Evolutionary conservation across 1,139 yeast species (phyloP).

Genomic region (Suhomyces panamericanus): DNA sequence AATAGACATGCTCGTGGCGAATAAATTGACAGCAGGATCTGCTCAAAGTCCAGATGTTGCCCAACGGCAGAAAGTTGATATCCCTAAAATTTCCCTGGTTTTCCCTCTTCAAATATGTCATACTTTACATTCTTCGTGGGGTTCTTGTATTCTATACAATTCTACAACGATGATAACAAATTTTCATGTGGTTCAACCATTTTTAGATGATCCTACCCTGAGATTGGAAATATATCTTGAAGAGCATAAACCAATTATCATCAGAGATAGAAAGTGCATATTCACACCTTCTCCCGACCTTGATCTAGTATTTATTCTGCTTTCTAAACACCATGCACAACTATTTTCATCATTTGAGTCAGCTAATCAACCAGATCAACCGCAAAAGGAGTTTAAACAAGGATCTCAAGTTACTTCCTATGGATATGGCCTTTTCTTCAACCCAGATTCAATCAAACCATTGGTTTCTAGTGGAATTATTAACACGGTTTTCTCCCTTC

Average conservation of each 20-base stretch:
- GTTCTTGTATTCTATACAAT: constrained; percentile 34
- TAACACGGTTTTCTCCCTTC: constrained; percentile 25
- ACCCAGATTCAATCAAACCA: constrained; percentile 30
- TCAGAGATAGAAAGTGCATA: constrained; percentile 11
- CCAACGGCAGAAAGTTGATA: neutral
- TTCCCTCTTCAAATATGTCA: constrained; percentile 17
- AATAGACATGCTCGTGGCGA: neutral
- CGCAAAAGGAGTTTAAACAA: neutral
- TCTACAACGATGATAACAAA: constrained; percentile 34
- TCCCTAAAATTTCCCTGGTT: constrained; percentile 7
- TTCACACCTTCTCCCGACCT: constrained; percentile 28
- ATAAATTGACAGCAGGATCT: neutral
- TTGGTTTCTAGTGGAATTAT: constrained; percentile 48
- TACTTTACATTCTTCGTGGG: constrained; percentile 28
- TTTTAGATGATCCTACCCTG: constrained; percentile 12
- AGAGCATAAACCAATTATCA: neutral
- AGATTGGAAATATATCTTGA: constrained; percentile 10
- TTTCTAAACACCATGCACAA: neutral
- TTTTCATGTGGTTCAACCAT: constrained; percentile 36
- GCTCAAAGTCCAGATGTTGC: neutral
- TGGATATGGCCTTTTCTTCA: constrained; percentile 59
- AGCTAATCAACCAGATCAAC: neutral
- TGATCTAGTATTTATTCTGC: constrained; percentile 38
- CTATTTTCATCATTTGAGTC: neutral
- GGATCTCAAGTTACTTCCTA: constrained; percentile 47